Conservation (phyloP, 768 basidiomycete genomes). For the Kwoniella bestiolae region DNA sequence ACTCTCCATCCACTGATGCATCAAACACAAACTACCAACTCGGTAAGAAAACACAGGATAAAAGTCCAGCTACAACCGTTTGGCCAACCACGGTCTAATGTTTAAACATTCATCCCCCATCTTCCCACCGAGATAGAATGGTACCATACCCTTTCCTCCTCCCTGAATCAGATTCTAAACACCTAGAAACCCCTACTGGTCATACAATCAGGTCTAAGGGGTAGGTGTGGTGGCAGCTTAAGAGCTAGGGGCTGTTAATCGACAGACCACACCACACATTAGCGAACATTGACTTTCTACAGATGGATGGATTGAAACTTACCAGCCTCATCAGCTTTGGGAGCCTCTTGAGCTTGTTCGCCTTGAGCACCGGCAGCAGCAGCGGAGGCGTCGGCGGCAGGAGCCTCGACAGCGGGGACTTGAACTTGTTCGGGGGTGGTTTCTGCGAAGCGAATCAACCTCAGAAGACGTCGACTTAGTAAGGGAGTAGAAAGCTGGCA, state of each 20-base stretch:
- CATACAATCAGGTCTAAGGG: background rate
- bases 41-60: background rate
- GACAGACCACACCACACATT: no score
- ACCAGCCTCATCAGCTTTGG: background rate
- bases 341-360: constrained; percentile 1
- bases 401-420: background rate
- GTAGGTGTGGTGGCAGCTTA: background rate
- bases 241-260: background rate
- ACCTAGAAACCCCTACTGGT: background rate
- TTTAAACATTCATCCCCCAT: background rate
- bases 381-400: background rate
- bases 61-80: background rate
- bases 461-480: background rate
- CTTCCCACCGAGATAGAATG: background rate
- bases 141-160: background rate
- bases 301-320: background rate
- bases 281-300: no score
- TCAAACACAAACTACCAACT: background rate
- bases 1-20: constrained; percentile 1
- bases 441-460: background rate
- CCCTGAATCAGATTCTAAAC: background rate
- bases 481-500: no score
- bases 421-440: background rate
- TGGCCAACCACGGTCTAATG: background rate
- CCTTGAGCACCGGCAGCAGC: background rate